These are phyloP conservation scores for Termitomyces sp. DNA, from an alignment of 1,284 basidiomycete genomes.

Conservation along the genomic window DNA sequence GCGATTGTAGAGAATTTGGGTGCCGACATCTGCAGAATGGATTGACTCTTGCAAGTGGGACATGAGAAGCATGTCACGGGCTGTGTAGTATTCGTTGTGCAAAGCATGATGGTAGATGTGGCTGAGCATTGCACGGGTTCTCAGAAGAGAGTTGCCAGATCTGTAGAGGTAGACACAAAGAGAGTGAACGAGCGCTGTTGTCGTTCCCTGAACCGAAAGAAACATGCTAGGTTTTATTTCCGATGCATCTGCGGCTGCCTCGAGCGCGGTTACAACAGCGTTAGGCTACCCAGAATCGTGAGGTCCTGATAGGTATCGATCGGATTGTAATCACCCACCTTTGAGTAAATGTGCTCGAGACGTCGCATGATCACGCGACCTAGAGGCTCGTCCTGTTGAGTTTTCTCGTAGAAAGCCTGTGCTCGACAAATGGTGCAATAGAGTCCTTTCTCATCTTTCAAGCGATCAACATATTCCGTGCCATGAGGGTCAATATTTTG, in stretches of 20 bases:
- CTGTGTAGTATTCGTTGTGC: slow-evolving; percentile 95
- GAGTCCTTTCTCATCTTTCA: slow-evolving; percentile 93
- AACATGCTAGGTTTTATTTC: slow-evolving; percentile 56
- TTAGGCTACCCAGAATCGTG: slow-evolving; percentile 62
- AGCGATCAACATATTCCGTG: slow-evolving; percentile 93
- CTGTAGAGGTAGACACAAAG: slow-evolving; percentile 95
- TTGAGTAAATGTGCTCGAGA: slow-evolving; percentile 97
- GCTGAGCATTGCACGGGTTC: slow-evolving; percentile 94
- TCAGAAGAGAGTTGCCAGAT: slow-evolving; percentile 83
- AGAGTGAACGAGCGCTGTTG: slow-evolving; percentile 77
- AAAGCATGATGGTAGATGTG: slow-evolving; percentile 98
- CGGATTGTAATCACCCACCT: slow-evolving; percentile 47
- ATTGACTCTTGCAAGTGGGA: slow-evolving; percentile 97
- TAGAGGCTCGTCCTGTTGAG: slow-evolving; percentile 71
- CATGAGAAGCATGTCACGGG: slow-evolving; percentile 98
- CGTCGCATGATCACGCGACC: slow-evolving; percentile 91
- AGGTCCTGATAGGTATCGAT: not conserved
- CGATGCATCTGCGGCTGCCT: slow-evolving; percentile 56
- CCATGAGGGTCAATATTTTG: slow-evolving; percentile 99
- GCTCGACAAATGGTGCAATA: slow-evolving; percentile 92
- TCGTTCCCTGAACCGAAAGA: slow-evolving; percentile 49
- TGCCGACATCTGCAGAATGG: slow-evolving; percentile 92
- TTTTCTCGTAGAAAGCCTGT: slow-evolving; percentile 87
- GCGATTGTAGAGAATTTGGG: slow-evolving; percentile 98
- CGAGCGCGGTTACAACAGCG: slow-evolving; percentile 88